These are phyloP conservation scores for Fraxinus anomala DNA, from an alignment of 257 asterid genomes.

Conservation along the genomic window DNA sequence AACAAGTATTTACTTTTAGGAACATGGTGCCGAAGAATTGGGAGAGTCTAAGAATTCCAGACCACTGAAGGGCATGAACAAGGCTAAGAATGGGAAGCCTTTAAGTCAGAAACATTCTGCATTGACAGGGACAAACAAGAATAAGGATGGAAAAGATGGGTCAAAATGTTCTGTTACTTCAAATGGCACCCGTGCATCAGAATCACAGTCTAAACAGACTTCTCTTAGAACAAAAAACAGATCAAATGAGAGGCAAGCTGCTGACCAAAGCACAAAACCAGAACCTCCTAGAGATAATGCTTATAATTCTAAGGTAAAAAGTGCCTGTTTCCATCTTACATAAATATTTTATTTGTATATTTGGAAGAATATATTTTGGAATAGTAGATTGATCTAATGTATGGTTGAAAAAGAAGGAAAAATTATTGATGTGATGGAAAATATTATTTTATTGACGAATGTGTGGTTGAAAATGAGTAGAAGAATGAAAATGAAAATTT, in stretches of 20 bases:
- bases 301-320: conserved; percentile 32
- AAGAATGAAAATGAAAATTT: no score
- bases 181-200: conserved; percentile 44
- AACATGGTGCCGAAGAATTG: not conserved
- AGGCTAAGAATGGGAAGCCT: conserved; percentile 37
- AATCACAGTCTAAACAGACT: conserved; percentile 30
- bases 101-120: conserved; percentile 22
- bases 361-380: not conserved
- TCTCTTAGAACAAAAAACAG: conserved; percentile 32
- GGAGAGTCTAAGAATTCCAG: not conserved
- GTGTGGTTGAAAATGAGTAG: no score
- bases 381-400: no score
- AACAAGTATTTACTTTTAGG: conserved; percentile 6
- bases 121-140: not conserved
- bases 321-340: not conserved
- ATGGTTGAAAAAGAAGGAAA: no score
- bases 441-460: no score
- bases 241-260: conserved; percentile 34
- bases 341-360: not conserved
- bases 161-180: conserved; percentile 35
- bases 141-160: conserved; percentile 33
- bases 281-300: conserved; percentile 27
- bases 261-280: conserved; percentile 26
- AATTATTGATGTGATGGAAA: no score
- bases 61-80: conserved; percentile 22